Base-by-base conservation (phyloP, 257 asterid species). In the Plantago elongata region DNA sequence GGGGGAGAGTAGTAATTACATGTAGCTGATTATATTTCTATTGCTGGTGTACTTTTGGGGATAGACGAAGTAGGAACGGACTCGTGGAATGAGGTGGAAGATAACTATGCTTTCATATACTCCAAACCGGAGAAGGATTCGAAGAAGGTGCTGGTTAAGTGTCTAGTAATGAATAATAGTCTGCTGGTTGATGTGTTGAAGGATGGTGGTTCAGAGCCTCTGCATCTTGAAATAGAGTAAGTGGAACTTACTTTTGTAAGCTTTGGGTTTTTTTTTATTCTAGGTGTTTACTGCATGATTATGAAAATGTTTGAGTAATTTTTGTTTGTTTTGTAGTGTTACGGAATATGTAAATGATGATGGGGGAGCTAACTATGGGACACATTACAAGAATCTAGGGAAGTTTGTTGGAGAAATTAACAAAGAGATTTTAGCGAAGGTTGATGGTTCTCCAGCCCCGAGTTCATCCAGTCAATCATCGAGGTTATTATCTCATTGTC, bases 71-170 rank as follows among this genome's bases (percentile, higher is more conserved):
- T 60, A 18, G 64, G 54, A n/a, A 62, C 80, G 42, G 93, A 89
- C 18, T 48, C 63, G 11, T 89, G 99, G 97, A 92, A 81, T 43
- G 90, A 74, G 46, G 68, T 79, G 48, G 90, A 79, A 37, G 93
- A 83, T 37, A 66, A 75, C 46, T 89, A 86, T 57, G 95, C 83
- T 0, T 92, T 89, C 8, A 73, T 92, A 0, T 89, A 86, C 64
- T 86, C 99, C 3, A 71, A 78, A 22, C 83, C 84, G 42, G 84
- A 73, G 34, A 80, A 75, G 71, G 84, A 72, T 51, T 69, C 94
- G 16, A 72, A 77, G 78, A 88, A 81, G 55, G 86, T 89, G 13
- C 55, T 86, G 34, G 81, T 92, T 16, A 92, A 92, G 77, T 82
- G 86, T 75, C 86, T 89, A 15, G 86, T 58, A 14, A 58, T 92